phyloP scores from a whole-genome alignment of 2,329 filamentous ascomycete genomes.

The Neofusicoccum sp. region DNA sequence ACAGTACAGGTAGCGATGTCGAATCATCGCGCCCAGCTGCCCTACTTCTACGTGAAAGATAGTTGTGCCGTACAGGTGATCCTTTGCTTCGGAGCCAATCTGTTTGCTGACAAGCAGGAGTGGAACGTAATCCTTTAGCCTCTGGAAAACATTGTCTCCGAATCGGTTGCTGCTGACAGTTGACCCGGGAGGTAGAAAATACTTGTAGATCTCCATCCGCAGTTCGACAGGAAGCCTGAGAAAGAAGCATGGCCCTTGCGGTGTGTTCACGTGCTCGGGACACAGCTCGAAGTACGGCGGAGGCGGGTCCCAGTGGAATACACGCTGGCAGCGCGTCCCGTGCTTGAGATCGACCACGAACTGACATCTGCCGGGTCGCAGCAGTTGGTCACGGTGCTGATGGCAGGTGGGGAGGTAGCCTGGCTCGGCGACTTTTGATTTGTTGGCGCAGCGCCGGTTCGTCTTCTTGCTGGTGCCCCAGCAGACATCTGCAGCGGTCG shows the following conservation, averaged over 20 bases:
- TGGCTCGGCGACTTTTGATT: slow-evolving; percentile 18
- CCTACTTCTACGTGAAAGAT: slow-evolving; percentile 36
- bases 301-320: slow-evolving; percentile 35
- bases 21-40: slow-evolving; percentile 37
- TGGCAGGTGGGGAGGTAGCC: slow-evolving; percentile 34
- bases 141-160: not conserved
- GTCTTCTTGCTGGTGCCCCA: slow-evolving; percentile 15
- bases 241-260: slow-evolving; percentile 35
- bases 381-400: slow-evolving; percentile 33
- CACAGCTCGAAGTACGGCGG: slow-evolving; percentile 34
- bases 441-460: slow-evolving; percentile 14
- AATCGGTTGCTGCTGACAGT: slow-evolving; percentile 21
- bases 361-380: slow-evolving; percentile 33
- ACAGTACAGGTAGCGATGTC: slow-evolving; percentile 34
- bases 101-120: slow-evolving; percentile 33
- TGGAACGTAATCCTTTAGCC: not conserved
- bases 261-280: slow-evolving; percentile 30
- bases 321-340: slow-evolving; percentile 30
- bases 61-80: slow-evolving; percentile 33
- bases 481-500: not conserved
- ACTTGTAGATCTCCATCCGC: slow-evolving; percentile 34
- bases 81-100: slow-evolving; percentile 33
- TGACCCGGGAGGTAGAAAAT: slow-evolving; percentile 32
- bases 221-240: slow-evolving; percentile 37
- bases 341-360: slow-evolving; percentile 22